These are phyloP conservation scores for Peronospora destructor DNA, from an alignment of 352 stramenopile species.

Conservation along the genomic window DNA sequence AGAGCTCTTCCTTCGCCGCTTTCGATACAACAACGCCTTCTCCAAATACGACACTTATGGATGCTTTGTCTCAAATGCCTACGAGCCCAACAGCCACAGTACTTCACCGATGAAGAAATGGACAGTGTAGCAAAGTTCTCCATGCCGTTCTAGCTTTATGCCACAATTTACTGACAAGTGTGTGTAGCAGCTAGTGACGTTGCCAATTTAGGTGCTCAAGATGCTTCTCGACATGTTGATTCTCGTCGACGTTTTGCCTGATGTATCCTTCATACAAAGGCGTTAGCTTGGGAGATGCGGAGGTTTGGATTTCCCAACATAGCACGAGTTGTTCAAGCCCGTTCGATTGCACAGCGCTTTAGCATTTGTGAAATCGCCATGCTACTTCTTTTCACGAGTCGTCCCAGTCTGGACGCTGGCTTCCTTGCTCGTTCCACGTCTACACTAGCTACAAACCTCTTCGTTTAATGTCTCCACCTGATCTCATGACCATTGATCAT, in stretches of 20 bases:
- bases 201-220: no score
- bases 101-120: no score
- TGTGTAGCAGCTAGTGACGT: no score
- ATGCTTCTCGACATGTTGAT: neutral
- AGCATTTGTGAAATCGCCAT: conserved; percentile 1
- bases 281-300: neutral
- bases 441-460: conserved; percentile 1
- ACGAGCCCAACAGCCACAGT: no score
- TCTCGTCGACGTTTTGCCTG: neutral
- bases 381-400: conserved; percentile 1
- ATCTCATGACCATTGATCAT: conserved; percentile 71
- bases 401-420: conserved; percentile 6
- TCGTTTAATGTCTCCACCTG: conserved; percentile 55
- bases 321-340: conserved; percentile 8
- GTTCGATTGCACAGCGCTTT: conserved; percentile 7
- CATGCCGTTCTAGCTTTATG: no score
- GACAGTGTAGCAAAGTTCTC: no score
- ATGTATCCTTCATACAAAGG: neutral
- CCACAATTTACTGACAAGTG: no score
- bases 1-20: no score
- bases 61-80: no score
- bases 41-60: no score
- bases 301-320: conserved; percentile 15
- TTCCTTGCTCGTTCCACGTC: conserved; percentile 12
- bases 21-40: no score